Evolutionary conservation across 805 yeast species (phyloP).

Genomic region (Metschnikowia baotianmanensis): DNA sequence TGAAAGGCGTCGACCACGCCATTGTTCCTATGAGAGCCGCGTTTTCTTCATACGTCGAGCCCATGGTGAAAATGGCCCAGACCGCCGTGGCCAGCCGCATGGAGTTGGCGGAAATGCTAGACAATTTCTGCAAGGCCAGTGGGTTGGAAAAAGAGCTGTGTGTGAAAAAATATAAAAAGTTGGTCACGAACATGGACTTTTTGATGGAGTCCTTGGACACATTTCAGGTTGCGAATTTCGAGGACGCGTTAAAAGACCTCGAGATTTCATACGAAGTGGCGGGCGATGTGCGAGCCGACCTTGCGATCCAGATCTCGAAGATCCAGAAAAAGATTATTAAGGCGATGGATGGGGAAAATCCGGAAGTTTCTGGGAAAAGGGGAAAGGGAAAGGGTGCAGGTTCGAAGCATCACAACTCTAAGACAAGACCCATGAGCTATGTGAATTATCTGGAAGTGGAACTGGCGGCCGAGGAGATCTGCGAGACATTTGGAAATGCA

Average conservation of each 20-base stretch:
- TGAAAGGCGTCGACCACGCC: neutral
- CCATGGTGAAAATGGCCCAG: constrained; percentile 1
- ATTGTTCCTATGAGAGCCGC: neutral
- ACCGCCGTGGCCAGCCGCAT: neutral
- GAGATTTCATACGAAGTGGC: neutral
- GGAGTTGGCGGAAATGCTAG: neutral
- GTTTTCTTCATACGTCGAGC: neutral
- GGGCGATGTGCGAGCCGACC: neutral
- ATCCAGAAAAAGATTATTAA: neutral
- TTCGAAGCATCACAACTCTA: no score
- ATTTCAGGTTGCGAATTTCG: neutral
- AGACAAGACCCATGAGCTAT: no score
- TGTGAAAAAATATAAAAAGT: no score
- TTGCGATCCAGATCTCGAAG: neutral
- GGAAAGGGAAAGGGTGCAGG: no score
- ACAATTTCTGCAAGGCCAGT: neutral
- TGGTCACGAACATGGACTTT: neutral
- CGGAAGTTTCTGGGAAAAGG: no score
- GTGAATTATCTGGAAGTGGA: no score
- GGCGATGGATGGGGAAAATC: no score
- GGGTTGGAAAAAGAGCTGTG: neutral
- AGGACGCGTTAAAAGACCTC: neutral
- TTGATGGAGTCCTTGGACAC: neutral
- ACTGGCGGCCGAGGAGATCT: no score
- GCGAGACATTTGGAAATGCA: no score